Evolutionary conservation across 1,284 basidiomycete genomes (phyloP), one percentile per base, ranked within the genome.

Genomic region (Kalmanozyma brasiliensis): DNA sequence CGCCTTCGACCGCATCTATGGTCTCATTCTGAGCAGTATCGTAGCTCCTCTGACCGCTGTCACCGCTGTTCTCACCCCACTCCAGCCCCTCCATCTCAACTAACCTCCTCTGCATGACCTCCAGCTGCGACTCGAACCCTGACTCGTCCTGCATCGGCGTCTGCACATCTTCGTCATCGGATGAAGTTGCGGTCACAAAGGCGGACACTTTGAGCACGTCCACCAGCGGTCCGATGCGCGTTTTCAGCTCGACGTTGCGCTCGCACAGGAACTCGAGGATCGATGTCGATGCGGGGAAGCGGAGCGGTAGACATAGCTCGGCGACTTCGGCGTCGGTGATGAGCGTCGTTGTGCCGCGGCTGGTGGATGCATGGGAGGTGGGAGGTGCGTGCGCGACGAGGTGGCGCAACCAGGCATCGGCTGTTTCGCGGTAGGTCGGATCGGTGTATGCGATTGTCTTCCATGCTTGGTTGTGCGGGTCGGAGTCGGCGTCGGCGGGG

Each of bases 341-440:
- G 4, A 61, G 33, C 29, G 47, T 22, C 22, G 40, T 33, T 13
- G 53, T 35, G 4, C 10, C 8, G 29, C 13, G 13, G 22, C 16
- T 14, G 43, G 26, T 23, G 17, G n/a, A 16, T 26, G 7, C 38
- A 16, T 35, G 36, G 20, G 30, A 38, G 19, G 62, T 11, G 22
- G 53, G 46, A 9, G 62, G 55, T 2, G 47, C 35, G 17, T 24
- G 42, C 30, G 47, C 44, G 30, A 66, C 30, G 13, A 71, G 59
- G 36, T 60, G 46, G 3, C 58, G 55, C 4, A 66, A 29, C 68
- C 68, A 71, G 3, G 68, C 62, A 24, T 59, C 55, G 20, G 59
- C 58, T 10, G 63, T 66, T 10, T 49, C 43, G 34, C 58, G 49
- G 37, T 66, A 71, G 19, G 49, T 59, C 7, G 41, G 9, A 11